Evolutionary conservation across 2,329 filamentous ascomycete genomes (phyloP).

Genomic region (Capronia epimyces): DNA sequence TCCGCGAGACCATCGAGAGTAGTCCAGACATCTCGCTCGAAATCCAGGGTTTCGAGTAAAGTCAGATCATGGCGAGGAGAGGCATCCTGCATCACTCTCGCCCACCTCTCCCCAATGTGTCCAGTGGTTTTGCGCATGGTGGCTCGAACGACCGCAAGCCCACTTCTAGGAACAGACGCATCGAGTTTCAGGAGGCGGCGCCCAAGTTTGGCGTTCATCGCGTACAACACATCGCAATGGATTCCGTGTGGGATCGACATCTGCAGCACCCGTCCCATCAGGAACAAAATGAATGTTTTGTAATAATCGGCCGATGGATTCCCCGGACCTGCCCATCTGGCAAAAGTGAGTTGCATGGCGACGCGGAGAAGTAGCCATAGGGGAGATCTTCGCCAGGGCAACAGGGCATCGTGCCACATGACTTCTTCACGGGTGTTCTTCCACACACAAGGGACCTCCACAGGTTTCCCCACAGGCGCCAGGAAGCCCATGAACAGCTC

Average conservation of each 20-base stretch:
- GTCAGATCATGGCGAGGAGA: slow-evolving; percentile 1
- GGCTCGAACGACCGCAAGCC: not conserved
- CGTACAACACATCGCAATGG: slow-evolving; percentile 33
- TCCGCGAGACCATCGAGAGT: not conserved
- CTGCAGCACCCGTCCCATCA: slow-evolving; percentile 39
- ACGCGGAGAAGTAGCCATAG: slow-evolving; percentile 54
- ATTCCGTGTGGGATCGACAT: slow-evolving; percentile 17
- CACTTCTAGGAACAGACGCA: not conserved
- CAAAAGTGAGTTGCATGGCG: slow-evolving; percentile 38
- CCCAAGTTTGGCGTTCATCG: slow-evolving; percentile 44
- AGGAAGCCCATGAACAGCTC: slow-evolving; percentile 47
- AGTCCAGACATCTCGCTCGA: slow-evolving; percentile 1
- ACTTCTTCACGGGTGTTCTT: slow-evolving; percentile 55
- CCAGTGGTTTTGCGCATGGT: not conserved
- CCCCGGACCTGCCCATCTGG: slow-evolving; percentile 7
- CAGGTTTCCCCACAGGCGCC: slow-evolving; percentile 35
- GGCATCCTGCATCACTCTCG: not conserved
- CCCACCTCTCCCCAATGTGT: not conserved
- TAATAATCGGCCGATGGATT: slow-evolving; percentile 34
- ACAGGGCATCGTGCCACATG: slow-evolving; percentile 35
- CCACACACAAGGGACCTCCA: slow-evolving; percentile 33
- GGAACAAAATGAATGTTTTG: slow-evolving; percentile 50
- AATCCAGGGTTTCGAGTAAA: slow-evolving; percentile 1
- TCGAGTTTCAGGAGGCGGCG: slow-evolving; percentile 42
- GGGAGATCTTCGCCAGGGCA: slow-evolving; percentile 51